Percentiles rank a stretch among this genome's conserved stretches.
Conservation (phyloP, 2,329 filamentous ascomycete genomes). For the Cryphonectria parasitica region DNA sequence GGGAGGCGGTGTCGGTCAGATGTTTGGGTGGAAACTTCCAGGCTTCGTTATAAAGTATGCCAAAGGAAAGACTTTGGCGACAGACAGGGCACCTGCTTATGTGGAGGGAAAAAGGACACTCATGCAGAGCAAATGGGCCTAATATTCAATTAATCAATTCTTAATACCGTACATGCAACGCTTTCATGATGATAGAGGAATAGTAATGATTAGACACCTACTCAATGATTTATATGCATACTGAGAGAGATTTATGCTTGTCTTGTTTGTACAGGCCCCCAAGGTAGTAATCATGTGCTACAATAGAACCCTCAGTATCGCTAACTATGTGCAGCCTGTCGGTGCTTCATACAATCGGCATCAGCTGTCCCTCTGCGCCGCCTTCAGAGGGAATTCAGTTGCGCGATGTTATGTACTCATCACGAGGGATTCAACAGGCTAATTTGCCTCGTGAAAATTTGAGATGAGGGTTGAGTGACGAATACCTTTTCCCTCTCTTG, state of each 20-base stretch:
- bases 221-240: too few relatives aligned
- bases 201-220: background rate
- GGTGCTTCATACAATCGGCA: too few relatives aligned
- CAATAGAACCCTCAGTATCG: too few relatives aligned
- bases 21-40: constrained; percentile 32
- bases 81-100: constrained; percentile 30
- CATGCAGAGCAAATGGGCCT: constrained; percentile 29
- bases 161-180: background rate
- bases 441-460: background rate
- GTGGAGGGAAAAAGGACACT: constrained; percentile 30
- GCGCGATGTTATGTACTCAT: background rate
- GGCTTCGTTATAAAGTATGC: constrained; percentile 32
- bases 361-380: too few relatives aligned
- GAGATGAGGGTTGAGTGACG: background rate
- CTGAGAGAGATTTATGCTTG: background rate
- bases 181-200: background rate
- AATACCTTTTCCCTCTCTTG: background rate
- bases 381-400: too few relatives aligned
- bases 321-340: too few relatives aligned
- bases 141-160: background rate
- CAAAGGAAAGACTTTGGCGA: constrained; percentile 35
- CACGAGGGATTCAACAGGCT: background rate
- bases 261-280: too few relatives aligned
- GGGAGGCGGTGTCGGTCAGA: constrained; percentile 36
- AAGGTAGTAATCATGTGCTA: too few relatives aligned